phyloP scores from a whole-genome alignment of 805 yeast species.

The Candida glaebosa region DNA sequence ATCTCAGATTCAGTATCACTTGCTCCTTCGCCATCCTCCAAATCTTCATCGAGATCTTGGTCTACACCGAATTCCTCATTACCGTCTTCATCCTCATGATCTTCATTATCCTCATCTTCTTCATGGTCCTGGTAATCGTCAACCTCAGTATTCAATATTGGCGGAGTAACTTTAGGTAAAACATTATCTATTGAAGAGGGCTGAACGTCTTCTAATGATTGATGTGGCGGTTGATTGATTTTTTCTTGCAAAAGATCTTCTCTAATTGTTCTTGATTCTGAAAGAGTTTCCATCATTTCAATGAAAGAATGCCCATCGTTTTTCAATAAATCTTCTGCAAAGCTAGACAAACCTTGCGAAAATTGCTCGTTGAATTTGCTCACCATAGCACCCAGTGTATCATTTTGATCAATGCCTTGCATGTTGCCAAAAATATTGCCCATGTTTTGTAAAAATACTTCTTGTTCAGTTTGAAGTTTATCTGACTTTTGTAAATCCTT shows the following conservation, averaged over 20 bases:
- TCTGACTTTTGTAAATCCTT: constrained; percentile 24
- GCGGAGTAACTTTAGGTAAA: not conserved
- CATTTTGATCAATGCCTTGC: constrained; percentile 6
- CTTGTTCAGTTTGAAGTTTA: constrained; percentile 21
- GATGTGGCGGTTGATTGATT: constrained; percentile 3
- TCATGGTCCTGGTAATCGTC: constrained; percentile 14
- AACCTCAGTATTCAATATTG: constrained; percentile 3
- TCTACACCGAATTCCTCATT: constrained; percentile 33
- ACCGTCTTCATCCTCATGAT: constrained; percentile 24
- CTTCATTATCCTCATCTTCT: constrained; percentile 11
- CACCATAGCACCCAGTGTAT: constrained; percentile 5
- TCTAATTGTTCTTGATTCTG: constrained; percentile 43
- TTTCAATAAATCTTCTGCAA: constrained; percentile 77
- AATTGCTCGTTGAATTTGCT: constrained; percentile 17
- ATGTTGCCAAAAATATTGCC: constrained; percentile 15
- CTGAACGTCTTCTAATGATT: constrained; percentile 3
- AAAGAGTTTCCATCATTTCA: constrained; percentile 74
- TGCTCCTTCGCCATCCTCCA: constrained; percentile 39
- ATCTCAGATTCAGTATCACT: constrained; percentile 35
- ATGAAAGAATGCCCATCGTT: constrained; percentile 77
- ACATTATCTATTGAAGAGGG: not conserved
- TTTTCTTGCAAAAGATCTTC: constrained; percentile 21
- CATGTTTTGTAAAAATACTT: constrained; percentile 19
- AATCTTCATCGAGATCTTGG: constrained; percentile 38
- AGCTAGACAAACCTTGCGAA: constrained; percentile 24